Conservation (phyloP, 495 filamentous ascomycete genomes). For the Glutinoglossum americanum region DNA sequence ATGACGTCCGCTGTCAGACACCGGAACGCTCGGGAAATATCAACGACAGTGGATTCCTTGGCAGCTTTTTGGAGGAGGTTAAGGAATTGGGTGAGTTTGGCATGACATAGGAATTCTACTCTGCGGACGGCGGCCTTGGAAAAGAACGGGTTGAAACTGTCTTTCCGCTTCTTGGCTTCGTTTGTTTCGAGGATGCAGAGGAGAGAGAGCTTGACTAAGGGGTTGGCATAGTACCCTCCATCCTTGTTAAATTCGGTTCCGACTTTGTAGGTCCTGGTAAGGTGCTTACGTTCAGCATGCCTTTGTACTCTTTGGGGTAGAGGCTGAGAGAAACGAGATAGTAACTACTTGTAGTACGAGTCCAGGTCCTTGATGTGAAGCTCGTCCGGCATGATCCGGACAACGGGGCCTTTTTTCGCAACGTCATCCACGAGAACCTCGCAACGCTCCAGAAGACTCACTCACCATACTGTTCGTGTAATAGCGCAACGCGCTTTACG, state of each 20-base stretch:
- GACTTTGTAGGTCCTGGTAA: neutral
- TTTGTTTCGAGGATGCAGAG: neutral
- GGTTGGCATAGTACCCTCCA: neutral
- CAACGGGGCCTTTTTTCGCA: constrained; percentile 12
- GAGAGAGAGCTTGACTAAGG: neutral
- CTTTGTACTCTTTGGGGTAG: neutral
- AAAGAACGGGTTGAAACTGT: neutral
- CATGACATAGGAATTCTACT: neutral
- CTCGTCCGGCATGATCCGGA: constrained; percentile 20
- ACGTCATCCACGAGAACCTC: neutral
- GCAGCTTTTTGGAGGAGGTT: neutral
- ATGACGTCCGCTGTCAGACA: neutral
- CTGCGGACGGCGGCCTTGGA: neutral
- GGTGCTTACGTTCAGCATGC: no score
- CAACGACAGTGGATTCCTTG: neutral
- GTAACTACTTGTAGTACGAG: neutral
- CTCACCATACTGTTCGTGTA: constrained; percentile 14
- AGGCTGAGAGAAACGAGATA: neutral
- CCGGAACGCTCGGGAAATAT: neutral
- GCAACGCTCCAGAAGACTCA: neutral
- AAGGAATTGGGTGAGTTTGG: neutral
- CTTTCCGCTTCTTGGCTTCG: neutral
- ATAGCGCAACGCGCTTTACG: neutral
- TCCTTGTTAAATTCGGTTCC: neutral
- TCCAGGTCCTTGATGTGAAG: constrained; percentile 21